Conservation (phyloP, 306 rosid genomes). For the Malus orientalis region DNA sequence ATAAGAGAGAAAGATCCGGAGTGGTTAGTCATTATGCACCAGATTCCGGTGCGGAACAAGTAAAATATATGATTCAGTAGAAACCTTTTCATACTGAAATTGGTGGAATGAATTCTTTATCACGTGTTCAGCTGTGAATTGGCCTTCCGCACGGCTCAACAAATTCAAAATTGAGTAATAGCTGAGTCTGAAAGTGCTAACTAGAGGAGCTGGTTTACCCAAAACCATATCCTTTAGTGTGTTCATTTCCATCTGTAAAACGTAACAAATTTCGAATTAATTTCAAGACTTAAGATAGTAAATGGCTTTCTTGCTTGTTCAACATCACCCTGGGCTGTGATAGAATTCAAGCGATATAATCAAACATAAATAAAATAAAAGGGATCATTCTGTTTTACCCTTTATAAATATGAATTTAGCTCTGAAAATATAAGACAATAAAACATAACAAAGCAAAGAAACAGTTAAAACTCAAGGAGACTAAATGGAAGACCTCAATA, state of each 20-base stretch:
- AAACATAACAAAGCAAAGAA: background rate
- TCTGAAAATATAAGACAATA: background rate
- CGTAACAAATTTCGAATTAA: conserved; percentile 10
- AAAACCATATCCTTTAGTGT: conserved; percentile 87
- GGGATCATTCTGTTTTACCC: background rate
- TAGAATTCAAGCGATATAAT: background rate
- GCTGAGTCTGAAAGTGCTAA: conserved; percentile 97
- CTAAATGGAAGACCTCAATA: background rate
- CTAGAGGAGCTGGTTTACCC: conserved; percentile 97
- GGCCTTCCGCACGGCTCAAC: conserved; percentile 99
- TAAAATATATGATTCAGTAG: conserved; percentile 13
- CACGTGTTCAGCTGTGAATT: conserved; percentile 92
- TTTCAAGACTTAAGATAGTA: conserved; percentile 2
- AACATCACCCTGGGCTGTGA: conserved; percentile 9
- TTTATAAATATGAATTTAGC: background rate
- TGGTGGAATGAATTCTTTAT: conserved; percentile 92
- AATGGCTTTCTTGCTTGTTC: background rate
- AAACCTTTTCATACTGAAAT: conserved; percentile 95
- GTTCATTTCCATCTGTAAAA: conserved; percentile 86
- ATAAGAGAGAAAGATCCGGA: conserved; percentile 9
- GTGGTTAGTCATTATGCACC: conserved; percentile 14
- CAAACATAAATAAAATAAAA: background rate
- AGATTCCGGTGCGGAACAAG: background rate
- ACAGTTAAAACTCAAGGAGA: background rate
- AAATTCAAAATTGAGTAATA: conserved; percentile 94